Evolutionary conservation across 345 rosid genomes (phyloP), one percentile per base, ranked within the genome.

Genomic region (Aquilaria sinensis): DNA sequence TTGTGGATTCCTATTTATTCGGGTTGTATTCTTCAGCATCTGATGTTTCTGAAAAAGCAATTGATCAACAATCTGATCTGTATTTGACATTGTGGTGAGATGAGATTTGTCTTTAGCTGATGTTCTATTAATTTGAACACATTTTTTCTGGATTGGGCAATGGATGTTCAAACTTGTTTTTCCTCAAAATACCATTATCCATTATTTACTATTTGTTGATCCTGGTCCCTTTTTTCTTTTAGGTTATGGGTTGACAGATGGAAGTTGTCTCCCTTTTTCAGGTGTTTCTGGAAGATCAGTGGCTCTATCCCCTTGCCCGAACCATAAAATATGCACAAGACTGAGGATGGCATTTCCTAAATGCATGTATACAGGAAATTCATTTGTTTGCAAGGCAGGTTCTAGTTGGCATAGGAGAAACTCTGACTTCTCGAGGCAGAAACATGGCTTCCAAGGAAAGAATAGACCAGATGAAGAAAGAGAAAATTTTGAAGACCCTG

Each of bases 371-470:
- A 66, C 50, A 69, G 74, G 71, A 71, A 64, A 65, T 55, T 74
- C 79, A 58, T 73, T 85, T 31, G 76, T 74, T 12, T 88, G 96
- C 75, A 77, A 37, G 73, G 86, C 88, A 62, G 81, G 76, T 68
- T 74, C 85, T 72, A 77, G 80, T 63, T 77, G 86, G 66, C 80
- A 81, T 29, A 67, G 85, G 74, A 84, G 86, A 77, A 86, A 85
- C 75, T 83, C 85, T 3, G 95, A 88, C 76, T 83, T 83, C 75
- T 75, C 81, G 13, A 83, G 84, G 70, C 86, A 84, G 72, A 83
- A 71, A 58, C 78, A 83, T 74, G 80, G 79, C 9, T 77, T 77
- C 72, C 86, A 82, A 58, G 82, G 84, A 69, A 80, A 84, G 74
- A 84, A 82, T 74, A 77, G 82, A 62, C 83, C 71, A 62, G 78